phyloP scores from a whole-genome alignment of 208 protist genomes.

The Acanthamoeba triangularis region DNA sequence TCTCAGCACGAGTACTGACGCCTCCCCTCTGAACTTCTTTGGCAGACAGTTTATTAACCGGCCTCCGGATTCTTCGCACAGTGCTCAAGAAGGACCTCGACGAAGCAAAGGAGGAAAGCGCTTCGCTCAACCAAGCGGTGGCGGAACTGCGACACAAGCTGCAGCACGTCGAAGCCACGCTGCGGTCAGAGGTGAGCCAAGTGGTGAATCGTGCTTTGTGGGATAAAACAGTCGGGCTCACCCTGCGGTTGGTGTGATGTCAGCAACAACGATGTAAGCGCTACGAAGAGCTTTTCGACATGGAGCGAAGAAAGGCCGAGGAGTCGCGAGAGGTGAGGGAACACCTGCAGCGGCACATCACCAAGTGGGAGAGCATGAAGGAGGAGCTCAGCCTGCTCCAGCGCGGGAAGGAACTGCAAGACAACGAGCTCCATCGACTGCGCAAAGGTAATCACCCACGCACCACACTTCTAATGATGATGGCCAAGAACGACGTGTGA shows the following conservation, averaged over 20 bases:
- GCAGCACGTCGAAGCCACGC: neutral
- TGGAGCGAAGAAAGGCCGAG: constrained; percentile 60
- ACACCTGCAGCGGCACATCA: constrained; percentile 64
- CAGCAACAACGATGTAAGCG: constrained; percentile 74
- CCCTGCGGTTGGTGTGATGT: neutral
- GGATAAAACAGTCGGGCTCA: no score
- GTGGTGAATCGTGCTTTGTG: neutral
- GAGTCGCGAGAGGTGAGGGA: constrained; percentile 46
- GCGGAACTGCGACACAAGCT: neutral
- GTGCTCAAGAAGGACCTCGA: constrained; percentile 55
- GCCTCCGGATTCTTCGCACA: neutral
- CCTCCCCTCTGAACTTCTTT: neutral
- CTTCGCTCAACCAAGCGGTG: constrained; percentile 3
- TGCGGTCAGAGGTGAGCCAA: constrained; percentile 15
- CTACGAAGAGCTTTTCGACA: constrained; percentile 69
- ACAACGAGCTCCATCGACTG: constrained; percentile 46
- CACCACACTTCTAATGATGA: no score
- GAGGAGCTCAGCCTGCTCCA: constrained; percentile 57
- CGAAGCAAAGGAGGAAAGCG: constrained; percentile 18
- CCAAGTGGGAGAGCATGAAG: constrained; percentile 54
- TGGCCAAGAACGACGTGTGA: neutral
- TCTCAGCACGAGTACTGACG: constrained; percentile 20
- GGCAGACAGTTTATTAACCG: neutral
- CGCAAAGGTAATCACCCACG: constrained; percentile 6
- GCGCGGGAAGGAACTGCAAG: constrained; percentile 20